Evolutionary conservation across 2,329 filamentous ascomycete species (phyloP), one percentile per base, ranked within the genome.

Genomic region (Fonsecaea pedrosoi): DNA sequence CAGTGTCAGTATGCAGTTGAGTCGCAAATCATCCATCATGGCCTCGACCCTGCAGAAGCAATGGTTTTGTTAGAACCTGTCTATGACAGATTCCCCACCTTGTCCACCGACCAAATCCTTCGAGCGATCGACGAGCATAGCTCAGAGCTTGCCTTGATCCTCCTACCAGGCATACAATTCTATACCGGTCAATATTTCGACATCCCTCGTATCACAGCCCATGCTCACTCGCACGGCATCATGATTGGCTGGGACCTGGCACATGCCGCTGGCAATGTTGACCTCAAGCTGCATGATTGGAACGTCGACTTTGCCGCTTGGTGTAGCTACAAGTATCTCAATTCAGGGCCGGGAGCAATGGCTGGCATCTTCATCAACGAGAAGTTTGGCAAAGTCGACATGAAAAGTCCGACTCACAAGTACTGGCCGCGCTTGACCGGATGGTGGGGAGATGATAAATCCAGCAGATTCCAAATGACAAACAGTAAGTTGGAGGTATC

Each of bases 271-370:
- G 93, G 93, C 37, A 97, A 97, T 75, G 91, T 96, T 1, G 88
- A 90, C 54, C 79, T 97, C n/a, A 79, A 84, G 65, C 83, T 97
- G 18, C 92, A 96, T 77, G 91, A 94, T 73, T 97, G 93, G 93
- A 86, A 92, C 71, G 92, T 96, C 34, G 94, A 97, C 77, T 96
- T 96, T 74, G 93, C 94, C 13, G 91, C 87, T 65, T 97, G 93
- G 93, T 97, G 93, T 79, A 94, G 89, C n/a, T 97, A 97, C 84
- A 97, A 97, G 81, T 97, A 97, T 80, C 86, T 96, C 76, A 96
- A 96, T 76, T 88, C 89, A 25, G 93, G 93, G 0, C 92, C 93
- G 0, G 93, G 93, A 4, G 85, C 89, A 18, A 96, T 96, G 71
- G 92, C 87, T 1, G 92, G 90, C 0, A 82, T 90, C 0, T 97